Evolutionary conservation across 768 basidiomycete species (phyloP), one percentile per base, ranked within the genome.

Genomic region (Hygrophoropsis aurantiaca): DNA sequence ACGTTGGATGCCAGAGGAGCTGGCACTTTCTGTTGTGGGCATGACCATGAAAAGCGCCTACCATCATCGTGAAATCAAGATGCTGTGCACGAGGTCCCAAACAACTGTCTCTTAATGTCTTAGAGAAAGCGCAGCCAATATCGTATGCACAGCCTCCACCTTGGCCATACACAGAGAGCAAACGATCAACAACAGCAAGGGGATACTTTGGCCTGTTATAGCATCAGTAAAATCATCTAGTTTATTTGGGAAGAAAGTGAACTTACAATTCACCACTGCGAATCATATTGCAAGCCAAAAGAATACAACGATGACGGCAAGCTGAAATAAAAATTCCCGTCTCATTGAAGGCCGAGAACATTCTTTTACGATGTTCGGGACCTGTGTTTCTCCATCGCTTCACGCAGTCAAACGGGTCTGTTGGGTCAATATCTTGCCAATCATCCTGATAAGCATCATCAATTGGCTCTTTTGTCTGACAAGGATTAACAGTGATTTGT

Each of bases 21-120:
- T 64, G 64, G 37, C 66, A 67, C 8, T 25, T 32, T 2, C 55
- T 50, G 40, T 61, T 61, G 42, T 67, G 65, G 1, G 53, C 53
- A 44, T 67, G 57, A 63, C 56, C 11, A 60, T 49, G n/a, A n/a
- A n/a, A n/a, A n/a, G n/a, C n/a, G n/a, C n/a, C n/a, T n/a, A n/a
- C n/a, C n/a, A n/a, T n/a, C 5, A 62, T 30, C 4, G 51, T 42
- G 4, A 50, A 25, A 8, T 34, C 19, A 1, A 39, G 44, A 0
- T 11, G 1, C 0, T 13, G 0, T 5, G 52, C 48, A 3, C 37
- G 19, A 0, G 42, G 46, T 4, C 54, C 58, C 4, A 64, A 44
- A 10, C 49, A 44, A 33, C 59, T 58, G 2, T 24, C 41, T 3
- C 20, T 8, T 2, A 59, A 7, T 0, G 58, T 64, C n/a, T 42